Percentiles rank a stretch among this genome's conserved stretches.
These are phyloP conservation scores for Tricholoma flavovirens DNA, from an alignment of 768 basidiomycete species.

Conservation along the genomic window DNA sequence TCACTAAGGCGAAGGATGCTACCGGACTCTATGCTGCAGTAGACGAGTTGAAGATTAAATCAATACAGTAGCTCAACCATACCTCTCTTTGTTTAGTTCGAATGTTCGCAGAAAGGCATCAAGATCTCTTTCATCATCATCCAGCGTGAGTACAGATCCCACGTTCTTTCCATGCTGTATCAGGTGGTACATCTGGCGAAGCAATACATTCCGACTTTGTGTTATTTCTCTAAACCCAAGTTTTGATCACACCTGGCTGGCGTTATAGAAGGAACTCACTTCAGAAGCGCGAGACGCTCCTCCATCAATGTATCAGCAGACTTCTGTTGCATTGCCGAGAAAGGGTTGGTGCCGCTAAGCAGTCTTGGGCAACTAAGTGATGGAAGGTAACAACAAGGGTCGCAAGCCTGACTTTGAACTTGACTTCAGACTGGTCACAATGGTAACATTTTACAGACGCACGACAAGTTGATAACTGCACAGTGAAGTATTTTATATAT, in stretches of 20 bases:
- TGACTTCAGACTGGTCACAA: too few species aligned
- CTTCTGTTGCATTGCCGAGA: constrained; percentile 9
- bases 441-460: too few species aligned
- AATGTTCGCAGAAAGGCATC: constrained; percentile 50
- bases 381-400: not conserved
- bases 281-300: constrained; percentile 37
- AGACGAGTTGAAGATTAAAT: constrained; percentile 6
- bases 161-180: constrained; percentile 47
- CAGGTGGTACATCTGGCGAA: constrained; percentile 67
- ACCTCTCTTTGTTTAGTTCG: constrained; percentile 47
- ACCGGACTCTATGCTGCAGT: constrained; percentile 34
- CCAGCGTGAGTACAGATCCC: constrained; percentile 32
- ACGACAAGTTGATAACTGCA: too few species aligned
- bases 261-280: constrained; percentile 24
- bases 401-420: too few species aligned
- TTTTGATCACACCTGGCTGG: constrained; percentile 4
- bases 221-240: constrained; percentile 47
- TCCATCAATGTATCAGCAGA: constrained; percentile 34
- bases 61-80: constrained; percentile 14
- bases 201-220: constrained; percentile 60
- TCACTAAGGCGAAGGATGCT: constrained; percentile 33
- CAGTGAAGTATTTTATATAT: too few species aligned
- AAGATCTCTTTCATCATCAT: constrained; percentile 38
- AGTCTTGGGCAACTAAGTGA: not conserved
- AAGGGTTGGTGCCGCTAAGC: not conserved